Conservation (phyloP, 495 filamentous ascomycete genomes). For the Articulospora tetracladia region DNA sequence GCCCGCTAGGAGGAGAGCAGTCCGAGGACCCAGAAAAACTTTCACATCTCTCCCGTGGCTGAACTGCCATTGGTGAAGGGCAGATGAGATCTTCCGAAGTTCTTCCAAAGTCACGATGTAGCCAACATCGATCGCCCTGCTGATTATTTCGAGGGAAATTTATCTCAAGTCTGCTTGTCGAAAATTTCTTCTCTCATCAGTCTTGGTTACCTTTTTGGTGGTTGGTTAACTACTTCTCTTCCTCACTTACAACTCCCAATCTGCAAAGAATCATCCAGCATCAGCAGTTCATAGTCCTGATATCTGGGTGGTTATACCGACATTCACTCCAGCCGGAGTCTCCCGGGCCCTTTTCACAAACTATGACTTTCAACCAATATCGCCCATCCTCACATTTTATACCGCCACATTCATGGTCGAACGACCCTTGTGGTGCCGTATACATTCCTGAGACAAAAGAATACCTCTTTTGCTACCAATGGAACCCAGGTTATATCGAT, state of each 20-base stretch:
- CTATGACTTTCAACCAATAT: slow-evolving; percentile 16
- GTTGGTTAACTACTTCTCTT: no score
- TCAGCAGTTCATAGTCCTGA: no score
- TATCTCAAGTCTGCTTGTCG: no score
- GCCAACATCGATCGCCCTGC: not conserved
- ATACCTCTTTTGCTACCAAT: slow-evolving; percentile 27
- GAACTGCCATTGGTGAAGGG: slow-evolving; percentile 1
- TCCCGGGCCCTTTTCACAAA: not conserved
- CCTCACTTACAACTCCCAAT: no score
- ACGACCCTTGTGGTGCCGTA: slow-evolving; percentile 23
- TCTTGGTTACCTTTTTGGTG: no score
- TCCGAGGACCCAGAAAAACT: not conserved
- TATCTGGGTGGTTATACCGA: no score
- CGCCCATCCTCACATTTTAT: slow-evolving; percentile 23
- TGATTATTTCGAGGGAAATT: not conserved
- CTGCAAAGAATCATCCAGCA: no score
- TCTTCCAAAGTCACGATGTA: not conserved
- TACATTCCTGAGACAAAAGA: slow-evolving; percentile 23
- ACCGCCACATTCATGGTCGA: slow-evolving; percentile 20
- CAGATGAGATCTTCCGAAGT: not conserved
- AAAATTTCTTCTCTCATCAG: no score
- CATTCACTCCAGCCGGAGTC: not conserved
- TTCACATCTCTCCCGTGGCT: not conserved
- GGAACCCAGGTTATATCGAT: slow-evolving; percentile 19
- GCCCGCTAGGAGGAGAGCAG: not conserved